Percentiles rank a stretch among this genome's conserved stretches.
These are phyloP conservation scores for Pseudocohnilembus persalinus DNA, from an alignment of 169 alveolate species.

Conservation along the genomic window DNA sequence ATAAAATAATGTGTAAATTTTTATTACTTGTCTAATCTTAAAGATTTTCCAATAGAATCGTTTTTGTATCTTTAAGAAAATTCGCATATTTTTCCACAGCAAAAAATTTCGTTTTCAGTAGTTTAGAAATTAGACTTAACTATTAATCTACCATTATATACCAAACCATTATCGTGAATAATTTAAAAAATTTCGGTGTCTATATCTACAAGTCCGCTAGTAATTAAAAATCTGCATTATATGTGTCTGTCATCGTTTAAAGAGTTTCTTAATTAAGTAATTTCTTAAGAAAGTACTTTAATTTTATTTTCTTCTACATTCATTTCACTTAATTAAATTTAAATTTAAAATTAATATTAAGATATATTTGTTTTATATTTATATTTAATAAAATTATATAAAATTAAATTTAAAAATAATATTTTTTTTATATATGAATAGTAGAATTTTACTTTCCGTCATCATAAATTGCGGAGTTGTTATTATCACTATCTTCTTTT, in stretches of 20 bases:
- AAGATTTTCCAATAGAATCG: slow-evolving; percentile 76
- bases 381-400: slow-evolving; percentile 59
- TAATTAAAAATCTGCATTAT: slow-evolving; percentile 73
- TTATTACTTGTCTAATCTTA: slow-evolving; percentile 70
- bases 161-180: slow-evolving; percentile 88
- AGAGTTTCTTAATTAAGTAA: slow-evolving; percentile 26
- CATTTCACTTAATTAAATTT: slow-evolving; percentile 37
- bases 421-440: too few species aligned
- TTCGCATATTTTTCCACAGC: slow-evolving; percentile 89
- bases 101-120: slow-evolving; percentile 86
- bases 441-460: not conserved
- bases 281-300: slow-evolving; percentile 45
- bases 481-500: slow-evolving; percentile 58
- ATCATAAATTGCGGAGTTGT: slow-evolving; percentile 6
- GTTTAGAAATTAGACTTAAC: slow-evolving; percentile 88
- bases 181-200: slow-evolving; percentile 85
- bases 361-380: slow-evolving; percentile 61
- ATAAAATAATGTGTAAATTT: too few species aligned
- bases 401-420: too few species aligned
- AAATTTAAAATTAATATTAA: too few species aligned
- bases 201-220: slow-evolving; percentile 87
- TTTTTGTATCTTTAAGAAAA: slow-evolving; percentile 85
- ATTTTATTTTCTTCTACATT: slow-evolving; percentile 72
- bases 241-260: slow-evolving; percentile 33
- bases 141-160: slow-evolving; percentile 89